Evolutionary conservation across 2,329 filamentous ascomycete genomes (phyloP).

Genomic region (Venturia oleaginea): DNA sequence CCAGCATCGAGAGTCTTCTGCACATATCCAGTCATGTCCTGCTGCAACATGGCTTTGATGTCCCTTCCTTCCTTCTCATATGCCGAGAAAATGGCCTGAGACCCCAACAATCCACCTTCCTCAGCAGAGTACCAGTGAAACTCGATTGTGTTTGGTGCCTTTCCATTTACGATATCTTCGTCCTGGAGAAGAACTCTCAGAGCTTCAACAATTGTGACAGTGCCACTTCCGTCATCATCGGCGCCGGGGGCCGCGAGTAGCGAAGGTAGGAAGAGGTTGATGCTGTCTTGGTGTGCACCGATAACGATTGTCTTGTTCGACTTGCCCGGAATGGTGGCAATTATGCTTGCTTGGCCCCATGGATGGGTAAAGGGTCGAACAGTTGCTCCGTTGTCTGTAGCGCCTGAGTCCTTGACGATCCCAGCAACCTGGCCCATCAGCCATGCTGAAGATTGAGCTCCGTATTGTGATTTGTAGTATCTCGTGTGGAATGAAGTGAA

Average conservation of each 20-base stretch:
- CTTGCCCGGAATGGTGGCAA: constrained; percentile 82
- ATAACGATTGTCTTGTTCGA: constrained; percentile 78
- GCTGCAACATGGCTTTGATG: constrained; percentile 94
- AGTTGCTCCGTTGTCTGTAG: constrained; percentile 54
- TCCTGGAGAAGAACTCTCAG: constrained; percentile 70
- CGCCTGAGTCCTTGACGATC: constrained; percentile 63
- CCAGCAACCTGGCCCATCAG: constrained; percentile 64
- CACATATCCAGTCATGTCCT: constrained; percentile 93
- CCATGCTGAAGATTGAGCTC: constrained; percentile 81
- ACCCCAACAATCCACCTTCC: constrained; percentile 78
- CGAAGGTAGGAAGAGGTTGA: constrained; percentile 83
- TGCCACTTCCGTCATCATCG: constrained; percentile 91
- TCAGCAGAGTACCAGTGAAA: constrained; percentile 96
- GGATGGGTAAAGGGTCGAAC: constrained; percentile 69
- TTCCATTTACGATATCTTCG: constrained; percentile 59
- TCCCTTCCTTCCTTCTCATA: constrained; percentile 67
- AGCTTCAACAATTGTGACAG: constrained; percentile 89
- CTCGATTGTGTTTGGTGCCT: constrained; percentile 77
- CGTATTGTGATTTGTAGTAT: constrained; percentile 72
- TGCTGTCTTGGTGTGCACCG: constrained; percentile 89
- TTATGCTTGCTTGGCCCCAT: constrained; percentile 86
- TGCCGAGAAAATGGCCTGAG: constrained; percentile 76
- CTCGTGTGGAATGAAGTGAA: constrained; percentile 73
- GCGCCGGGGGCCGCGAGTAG: constrained; percentile 79
- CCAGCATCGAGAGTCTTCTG: constrained; percentile 76